A percentile compares a stretch with the other conserved stretches of the same genome.
These are phyloP conservation scores for Aspergillus fumigatiaffinis DNA, from an alignment of 2,329 filamentous ascomycete genomes.

Conservation along the genomic window DNA sequence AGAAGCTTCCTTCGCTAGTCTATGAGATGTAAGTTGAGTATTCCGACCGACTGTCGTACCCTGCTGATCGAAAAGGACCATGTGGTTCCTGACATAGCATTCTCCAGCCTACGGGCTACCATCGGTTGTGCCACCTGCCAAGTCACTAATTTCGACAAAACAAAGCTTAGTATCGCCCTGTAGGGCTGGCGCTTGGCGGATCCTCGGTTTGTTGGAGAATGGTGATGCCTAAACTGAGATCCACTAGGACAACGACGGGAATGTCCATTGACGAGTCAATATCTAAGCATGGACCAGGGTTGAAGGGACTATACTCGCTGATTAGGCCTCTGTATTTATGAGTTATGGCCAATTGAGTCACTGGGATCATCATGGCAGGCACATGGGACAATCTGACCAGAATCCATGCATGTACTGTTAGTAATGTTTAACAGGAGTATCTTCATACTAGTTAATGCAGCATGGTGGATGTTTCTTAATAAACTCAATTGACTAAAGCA, in stretches of 20 bases:
- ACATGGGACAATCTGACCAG: not conserved
- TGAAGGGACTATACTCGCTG: not conserved
- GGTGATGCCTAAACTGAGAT: not conserved
- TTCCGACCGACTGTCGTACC: not conserved
- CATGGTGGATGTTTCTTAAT: not conserved
- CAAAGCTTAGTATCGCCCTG: constrained; percentile 10
- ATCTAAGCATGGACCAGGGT: not conserved
- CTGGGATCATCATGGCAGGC: not conserved
- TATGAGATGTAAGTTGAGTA: constrained; percentile 1
- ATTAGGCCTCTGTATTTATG: not conserved
- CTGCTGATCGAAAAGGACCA: not conserved
- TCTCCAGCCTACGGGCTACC: not conserved
- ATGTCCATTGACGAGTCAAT: not conserved
- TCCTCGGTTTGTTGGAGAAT: not conserved
- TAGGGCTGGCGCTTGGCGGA: constrained; percentile 31
- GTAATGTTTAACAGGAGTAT: not conserved
- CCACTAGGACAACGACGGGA: not conserved
- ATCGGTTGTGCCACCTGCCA: too few relatives aligned
- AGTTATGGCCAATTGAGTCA: not conserved
- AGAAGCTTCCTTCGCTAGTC: not conserved
- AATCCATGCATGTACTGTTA: not conserved
- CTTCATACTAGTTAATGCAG: not conserved
- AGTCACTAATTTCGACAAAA: not conserved
- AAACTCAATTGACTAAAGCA: not conserved
- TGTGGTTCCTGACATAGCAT: constrained; percentile 1